Base-by-base conservation (phyloP, 2,329 filamentous ascomycete species). In the Cryoendolithus antarcticus region DNA sequence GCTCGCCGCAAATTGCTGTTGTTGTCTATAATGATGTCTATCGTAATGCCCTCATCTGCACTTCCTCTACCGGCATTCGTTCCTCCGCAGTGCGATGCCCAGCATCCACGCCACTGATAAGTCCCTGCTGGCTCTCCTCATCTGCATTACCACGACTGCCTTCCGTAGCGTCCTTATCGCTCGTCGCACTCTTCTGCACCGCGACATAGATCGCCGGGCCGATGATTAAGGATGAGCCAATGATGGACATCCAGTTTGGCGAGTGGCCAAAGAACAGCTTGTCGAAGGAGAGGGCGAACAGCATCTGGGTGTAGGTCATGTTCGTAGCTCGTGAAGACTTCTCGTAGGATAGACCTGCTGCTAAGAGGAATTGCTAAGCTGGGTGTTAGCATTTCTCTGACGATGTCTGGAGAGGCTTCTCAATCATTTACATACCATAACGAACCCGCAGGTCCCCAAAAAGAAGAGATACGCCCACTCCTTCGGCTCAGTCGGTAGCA, bases 301-400 rank as follows among this genome's bases (percentile, higher is more conserved):
- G 59, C 75, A 82, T 80, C 55, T 81, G 76, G 34, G 71, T 76
- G 52, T 82, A 83, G 0, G 78, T 64, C 75, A 82, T 80, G 39
- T 75, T 76, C 0, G 75, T 80, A 2, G 75, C 76, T 12, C 73
- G 66, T 3, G 64, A 63, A 1, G 70, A 71, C 45, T 80, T 80
- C 52, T 88, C 82, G 44, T 80, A 75, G 15, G 80, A 69, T 35
- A 95, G 62, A 0, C 84, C 86, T 1, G 75, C 72, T 1, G 86
- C 91, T 11, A 93, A 65, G n/a, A 93, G 68, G 48, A 86, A 86
- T 70, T 94, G 88, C 65, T 68, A 10, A 6, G 31, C 31, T 9
- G 27, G 2, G 24, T 19, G 29, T 40, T 38, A 38, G 38, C 11
- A 34, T 4, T n/a, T 6, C 5, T 35, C 10, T 6, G 1, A 11